Conservation (phyloP, 2,329 filamentous ascomycete species). For the Colletotrichum simmondsii region DNA sequence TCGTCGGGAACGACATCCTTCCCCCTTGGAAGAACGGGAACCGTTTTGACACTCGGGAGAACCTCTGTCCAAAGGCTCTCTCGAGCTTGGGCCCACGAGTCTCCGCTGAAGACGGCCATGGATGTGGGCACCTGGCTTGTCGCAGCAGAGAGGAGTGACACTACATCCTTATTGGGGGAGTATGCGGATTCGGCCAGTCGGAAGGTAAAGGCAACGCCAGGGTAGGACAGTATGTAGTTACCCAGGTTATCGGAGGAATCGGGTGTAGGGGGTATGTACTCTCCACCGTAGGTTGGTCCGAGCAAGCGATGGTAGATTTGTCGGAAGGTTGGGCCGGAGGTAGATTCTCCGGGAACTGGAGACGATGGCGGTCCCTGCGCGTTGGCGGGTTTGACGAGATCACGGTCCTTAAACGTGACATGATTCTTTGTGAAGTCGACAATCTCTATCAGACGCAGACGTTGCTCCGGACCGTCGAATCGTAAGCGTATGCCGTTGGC, state of each 20-base stretch:
- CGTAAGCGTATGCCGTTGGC: slow-evolving; percentile 89
- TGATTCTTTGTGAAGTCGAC: slow-evolving; percentile 88
- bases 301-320: slow-evolving; percentile 95
- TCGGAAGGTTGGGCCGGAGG: slow-evolving; percentile 79
- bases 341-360: slow-evolving; percentile 41
- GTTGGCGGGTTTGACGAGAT: slow-evolving; percentile 75
- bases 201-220: slow-evolving; percentile 93
- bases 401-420: slow-evolving; percentile 82
- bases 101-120: slow-evolving; percentile 91
- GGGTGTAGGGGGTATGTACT: slow-evolving; percentile 78
- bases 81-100: slow-evolving; percentile 89
- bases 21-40: slow-evolving; percentile 74
- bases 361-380: slow-evolving; percentile 43
- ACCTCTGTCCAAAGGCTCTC: slow-evolving; percentile 79
- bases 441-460: slow-evolving; percentile 90
- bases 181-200: slow-evolving; percentile 79
- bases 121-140: slow-evolving; percentile 81
- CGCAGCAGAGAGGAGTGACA: slow-evolving; percentile 80
- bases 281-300: slow-evolving; percentile 92
- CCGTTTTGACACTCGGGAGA: slow-evolving; percentile 79
- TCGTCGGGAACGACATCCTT: slow-evolving; percentile 90
- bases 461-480: slow-evolving; percentile 94
- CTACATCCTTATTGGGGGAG: slow-evolving; percentile 82
- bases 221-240: slow-evolving; percentile 92
- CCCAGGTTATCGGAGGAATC: slow-evolving; percentile 68